Percentiles rank a stretch among this genome's conserved stretches.
Evolutionary conservation across 1,139 yeast genomes (phyloP).

Genomic region (Pichia sp.): DNA sequence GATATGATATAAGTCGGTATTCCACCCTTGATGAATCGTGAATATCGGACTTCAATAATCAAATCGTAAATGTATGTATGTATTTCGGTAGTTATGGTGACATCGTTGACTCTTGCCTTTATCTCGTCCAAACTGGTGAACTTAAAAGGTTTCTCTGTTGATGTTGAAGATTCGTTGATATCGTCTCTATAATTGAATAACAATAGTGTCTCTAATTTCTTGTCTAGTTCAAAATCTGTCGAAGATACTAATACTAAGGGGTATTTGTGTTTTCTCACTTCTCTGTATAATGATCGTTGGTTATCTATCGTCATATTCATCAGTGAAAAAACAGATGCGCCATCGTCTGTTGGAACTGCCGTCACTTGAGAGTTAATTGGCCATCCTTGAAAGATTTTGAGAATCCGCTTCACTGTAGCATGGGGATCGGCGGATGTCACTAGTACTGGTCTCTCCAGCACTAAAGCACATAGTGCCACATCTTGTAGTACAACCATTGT

Average conservation of each 20-base stretch:
- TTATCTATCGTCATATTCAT: conserved; percentile 2
- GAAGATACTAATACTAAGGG: conserved; percentile 10
- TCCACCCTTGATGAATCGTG: conserved; percentile 50
- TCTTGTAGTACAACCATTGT: conserved; percentile 8
- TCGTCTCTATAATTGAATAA: conserved; percentile 9
- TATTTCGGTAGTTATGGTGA: conserved; percentile 41
- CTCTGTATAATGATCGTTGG: conserved; percentile 2
- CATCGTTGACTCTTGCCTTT: conserved; percentile 15
- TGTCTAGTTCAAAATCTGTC: conserved; percentile 3
- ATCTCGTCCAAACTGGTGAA: neutral
- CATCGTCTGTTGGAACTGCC: conserved; percentile 1
- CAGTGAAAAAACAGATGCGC: conserved; percentile 6
- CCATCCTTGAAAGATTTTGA: conserved; percentile 2
- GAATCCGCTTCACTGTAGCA: conserved; percentile 6
- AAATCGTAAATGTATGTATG: conserved; percentile 54
- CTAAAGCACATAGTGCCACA: conserved; percentile 4
- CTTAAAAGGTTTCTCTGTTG: neutral
- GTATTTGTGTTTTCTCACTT: conserved; percentile 6
- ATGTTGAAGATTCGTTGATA: neutral
- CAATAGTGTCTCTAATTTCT: conserved; percentile 7
- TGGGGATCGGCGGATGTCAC: conserved; percentile 5
- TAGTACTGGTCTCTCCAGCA: conserved; percentile 8
- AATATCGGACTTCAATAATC: conserved; percentile 46
- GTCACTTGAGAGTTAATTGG: neutral
- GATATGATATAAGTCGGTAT: conserved; percentile 43